These are phyloP conservation scores for Scleromitrula shiraiana DNA, from an alignment of 2,329 filamentous ascomycete species.

Conservation along the genomic window DNA sequence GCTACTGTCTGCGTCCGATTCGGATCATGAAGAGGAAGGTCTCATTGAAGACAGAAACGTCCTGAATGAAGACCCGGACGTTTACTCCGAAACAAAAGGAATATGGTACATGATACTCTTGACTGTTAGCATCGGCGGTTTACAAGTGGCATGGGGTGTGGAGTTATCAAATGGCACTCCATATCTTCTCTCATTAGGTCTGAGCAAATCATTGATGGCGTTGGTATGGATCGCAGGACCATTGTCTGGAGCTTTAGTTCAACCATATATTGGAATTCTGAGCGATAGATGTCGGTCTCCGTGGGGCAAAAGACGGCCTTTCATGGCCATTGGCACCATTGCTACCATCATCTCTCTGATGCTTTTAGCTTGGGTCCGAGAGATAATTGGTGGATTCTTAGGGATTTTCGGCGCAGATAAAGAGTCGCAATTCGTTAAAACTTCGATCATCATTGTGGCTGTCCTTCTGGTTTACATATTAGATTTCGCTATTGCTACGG, in stretches of 20 bases:
- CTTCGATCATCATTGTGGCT: constrained; percentile 65
- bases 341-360: constrained; percentile 62
- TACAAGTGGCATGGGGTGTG: constrained; percentile 94
- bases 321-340: constrained; percentile 63
- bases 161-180: constrained; percentile 90
- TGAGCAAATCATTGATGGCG: constrained; percentile 76
- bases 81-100: constrained; percentile 63
- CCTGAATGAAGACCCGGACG: constrained; percentile 36
- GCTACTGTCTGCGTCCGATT: constrained; percentile 36
- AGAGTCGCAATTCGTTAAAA: constrained; percentile 56
- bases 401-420: constrained; percentile 61
- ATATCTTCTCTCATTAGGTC: constrained; percentile 69
- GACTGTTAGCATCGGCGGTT: constrained; percentile 76
- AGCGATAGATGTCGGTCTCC: constrained; percentile 68
- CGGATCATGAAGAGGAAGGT: constrained; percentile 30
- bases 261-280: constrained; percentile 74
- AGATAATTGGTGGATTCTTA: constrained; percentile 61
- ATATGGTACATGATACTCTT: constrained; percentile 78
- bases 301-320: constrained; percentile 75
- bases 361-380: constrained; percentile 65
- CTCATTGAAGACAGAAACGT: constrained; percentile 30
- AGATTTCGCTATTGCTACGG: constrained; percentile 92
- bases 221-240: constrained; percentile 81
- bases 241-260: constrained; percentile 68
- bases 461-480: constrained; percentile 83